Evolutionary conservation across 768 basidiomycete species (phyloP).

Genomic region (Hydnum rufescens): DNA sequence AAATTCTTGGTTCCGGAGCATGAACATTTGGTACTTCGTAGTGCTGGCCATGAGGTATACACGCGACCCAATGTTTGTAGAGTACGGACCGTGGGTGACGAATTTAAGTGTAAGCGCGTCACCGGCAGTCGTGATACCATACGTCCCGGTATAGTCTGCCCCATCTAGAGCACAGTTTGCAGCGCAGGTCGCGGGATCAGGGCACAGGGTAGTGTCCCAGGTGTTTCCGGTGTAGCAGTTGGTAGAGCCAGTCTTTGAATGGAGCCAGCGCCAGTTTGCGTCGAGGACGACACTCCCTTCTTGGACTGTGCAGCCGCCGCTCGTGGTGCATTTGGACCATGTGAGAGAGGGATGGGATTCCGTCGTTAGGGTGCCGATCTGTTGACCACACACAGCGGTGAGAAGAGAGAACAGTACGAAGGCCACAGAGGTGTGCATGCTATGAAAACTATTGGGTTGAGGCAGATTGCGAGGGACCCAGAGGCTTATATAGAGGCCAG

Average conservation of each 20-base stretch:
- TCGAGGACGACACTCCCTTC: conserved; percentile 4
- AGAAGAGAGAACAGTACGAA: no score
- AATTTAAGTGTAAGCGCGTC: conserved; percentile 9
- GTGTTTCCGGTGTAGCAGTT: conserved; percentile 36
- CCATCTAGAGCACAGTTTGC: conserved; percentile 21
- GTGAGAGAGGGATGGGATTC: conserved; percentile 32
- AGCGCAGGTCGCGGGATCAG: conserved; percentile 29
- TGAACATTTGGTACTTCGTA: conserved; percentile 28
- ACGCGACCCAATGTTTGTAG: conserved; percentile 8
- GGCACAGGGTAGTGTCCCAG: conserved; percentile 34
- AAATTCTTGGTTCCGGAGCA: conserved; percentile 36
- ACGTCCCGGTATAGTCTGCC: conserved; percentile 11
- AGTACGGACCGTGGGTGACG: conserved; percentile 7
- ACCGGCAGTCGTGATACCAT: conserved; percentile 9
- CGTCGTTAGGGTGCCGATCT: conserved; percentile 28
- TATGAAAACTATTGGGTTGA: no score
- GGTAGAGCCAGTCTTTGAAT: conserved; percentile 19
- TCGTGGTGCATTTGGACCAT: conserved; percentile 26
- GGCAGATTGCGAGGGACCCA: no score
- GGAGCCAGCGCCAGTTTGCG: conserved; percentile 15
- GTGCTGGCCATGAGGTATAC: conserved; percentile 30
- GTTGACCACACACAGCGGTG: conserved; percentile 18
- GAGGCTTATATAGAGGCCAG: no score
- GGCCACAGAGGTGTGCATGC: no score
- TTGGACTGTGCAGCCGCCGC: conserved; percentile 14